Base-by-base conservation (phyloP, 2,329 filamentous ascomycete species). In the Xylaria sp. region DNA sequence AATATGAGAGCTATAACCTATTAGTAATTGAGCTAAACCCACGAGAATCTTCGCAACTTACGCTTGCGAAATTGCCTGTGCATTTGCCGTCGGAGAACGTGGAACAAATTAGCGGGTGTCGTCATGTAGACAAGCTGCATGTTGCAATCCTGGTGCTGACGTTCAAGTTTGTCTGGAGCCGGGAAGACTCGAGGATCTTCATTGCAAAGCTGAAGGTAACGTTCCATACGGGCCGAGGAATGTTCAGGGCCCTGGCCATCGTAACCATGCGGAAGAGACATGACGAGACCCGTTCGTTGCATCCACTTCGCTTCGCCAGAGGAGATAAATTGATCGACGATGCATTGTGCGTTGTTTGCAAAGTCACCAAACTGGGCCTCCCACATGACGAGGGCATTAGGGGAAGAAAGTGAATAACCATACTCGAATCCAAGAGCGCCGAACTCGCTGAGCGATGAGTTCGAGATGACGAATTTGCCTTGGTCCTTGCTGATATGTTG, bases 351-450 rank as follows among this genome's bases (percentile, higher is more conserved):
- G 77, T 97, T 99, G 87, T 99, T 99, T 86, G 96, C 96, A 77
- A 99, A 99, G 82, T 99, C 96, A 86, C 96, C 96, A 77, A 99
- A 99, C 82, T 99, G 96, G 42, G 96, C 96, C 84, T 99, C 96
- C 96, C 96, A 99, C 90, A 99, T 97, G 74, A 99, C 95, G 29
- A 99, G 89, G 42, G 96, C 95, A 78, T 97, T 97, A 65, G 96
- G 96, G 33, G 96, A 98, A 31, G 94, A 97, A 68, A 99, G 84
- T 2, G 96, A 99, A 85, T 99, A 99, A 68, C 96, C 96, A 77
- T 99, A 99, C 82, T 99, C 96, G 79, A 99, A 99, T 61, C 96
- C 96, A 69, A 99, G 92, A 68, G 89, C 92, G 75, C 85, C 85
- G 62, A 87, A 87, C 80, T 90, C 85, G 75, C 86, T 89, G 75